Conservation (phyloP, 2,329 filamentous ascomycete genomes). For the Cercospora sp. region DNA sequence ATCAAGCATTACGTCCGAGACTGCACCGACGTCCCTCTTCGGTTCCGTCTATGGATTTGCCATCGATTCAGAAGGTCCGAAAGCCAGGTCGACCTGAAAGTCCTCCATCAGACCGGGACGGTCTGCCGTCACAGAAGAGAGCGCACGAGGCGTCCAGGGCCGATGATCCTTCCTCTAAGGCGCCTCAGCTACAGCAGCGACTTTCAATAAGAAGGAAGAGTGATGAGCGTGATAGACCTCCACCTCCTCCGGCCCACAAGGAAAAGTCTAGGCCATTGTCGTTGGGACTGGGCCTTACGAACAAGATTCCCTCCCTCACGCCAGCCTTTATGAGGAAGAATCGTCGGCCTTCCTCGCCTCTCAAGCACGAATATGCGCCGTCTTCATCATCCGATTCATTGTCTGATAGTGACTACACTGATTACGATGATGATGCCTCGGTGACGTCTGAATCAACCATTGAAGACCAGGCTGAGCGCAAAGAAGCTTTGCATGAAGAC, state of each 20-base stretch:
- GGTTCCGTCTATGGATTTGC: slow-evolving; percentile 49
- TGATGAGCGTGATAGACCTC: slow-evolving; percentile 25
- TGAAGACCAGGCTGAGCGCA: slow-evolving; percentile 53
- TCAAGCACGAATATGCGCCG: slow-evolving; percentile 96
- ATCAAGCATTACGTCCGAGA: slow-evolving; percentile 35
- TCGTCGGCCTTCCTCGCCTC: slow-evolving; percentile 81
- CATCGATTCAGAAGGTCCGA: slow-evolving; percentile 47
- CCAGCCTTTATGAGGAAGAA: slow-evolving; percentile 47
- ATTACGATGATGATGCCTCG: slow-evolving; percentile 50
- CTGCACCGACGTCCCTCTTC: slow-evolving; percentile 50
- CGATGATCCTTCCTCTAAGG: slow-evolving; percentile 36
- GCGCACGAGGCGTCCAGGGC: slow-evolving; percentile 16
- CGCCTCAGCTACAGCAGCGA: slow-evolving; percentile 39
- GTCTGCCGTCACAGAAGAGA: slow-evolving; percentile 26
- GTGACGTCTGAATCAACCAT: slow-evolving; percentile 55
- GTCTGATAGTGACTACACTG: slow-evolving; percentile 58
- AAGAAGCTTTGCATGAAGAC: slow-evolving; percentile 15
- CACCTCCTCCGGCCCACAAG: slow-evolving; percentile 37
- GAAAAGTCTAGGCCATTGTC: slow-evolving; percentile 27
- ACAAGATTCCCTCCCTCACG: slow-evolving; percentile 38
- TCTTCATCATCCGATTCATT: slow-evolving; percentile 69
- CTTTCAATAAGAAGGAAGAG: slow-evolving; percentile 19
- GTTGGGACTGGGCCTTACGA: slow-evolving; percentile 30
- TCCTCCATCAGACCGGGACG: slow-evolving; percentile 27
- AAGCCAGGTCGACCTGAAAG: slow-evolving; percentile 44